A percentile compares a stretch with the other conserved stretches of the same genome.
phyloP scores from a whole-genome alignment of 495 filamentous ascomycete species.

The Viridothelium virens region DNA sequence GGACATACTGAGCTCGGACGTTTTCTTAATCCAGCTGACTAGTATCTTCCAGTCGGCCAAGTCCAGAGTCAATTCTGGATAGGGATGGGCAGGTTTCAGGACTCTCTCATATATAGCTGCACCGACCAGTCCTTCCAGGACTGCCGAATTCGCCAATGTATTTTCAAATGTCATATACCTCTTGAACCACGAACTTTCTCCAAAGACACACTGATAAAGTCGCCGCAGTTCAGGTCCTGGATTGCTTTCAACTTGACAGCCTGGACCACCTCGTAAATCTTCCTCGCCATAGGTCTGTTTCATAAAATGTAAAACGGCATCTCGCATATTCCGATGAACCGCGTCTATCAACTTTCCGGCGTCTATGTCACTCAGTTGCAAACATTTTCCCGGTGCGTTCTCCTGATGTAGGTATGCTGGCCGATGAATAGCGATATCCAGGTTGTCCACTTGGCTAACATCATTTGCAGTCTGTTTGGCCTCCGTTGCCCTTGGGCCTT shows the following conservation, averaged over 20 bases:
- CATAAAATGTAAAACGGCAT: not conserved
- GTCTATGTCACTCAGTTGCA: not conserved
- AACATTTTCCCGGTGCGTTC: not conserved
- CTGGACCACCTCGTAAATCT: not conserved
- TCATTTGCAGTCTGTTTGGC: not conserved
- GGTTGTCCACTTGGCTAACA: no score
- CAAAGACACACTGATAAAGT: not conserved
- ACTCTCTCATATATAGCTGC: not conserved
- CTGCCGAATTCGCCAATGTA: not conserved
- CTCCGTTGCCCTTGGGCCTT: no score
- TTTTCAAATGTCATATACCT: not conserved
- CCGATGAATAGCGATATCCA: not conserved
- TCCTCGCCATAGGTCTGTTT: not conserved
- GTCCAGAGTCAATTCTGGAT: constrained; percentile 3
- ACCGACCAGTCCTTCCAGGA: not conserved
- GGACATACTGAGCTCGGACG: not conserved
- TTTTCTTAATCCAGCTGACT: not conserved
- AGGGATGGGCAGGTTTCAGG: not conserved
- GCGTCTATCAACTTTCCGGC: not conserved
- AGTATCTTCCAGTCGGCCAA: not conserved
- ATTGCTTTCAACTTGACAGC: not conserved
- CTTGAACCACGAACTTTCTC: not conserved
- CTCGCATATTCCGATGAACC: not conserved
- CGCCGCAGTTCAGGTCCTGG: not conserved
- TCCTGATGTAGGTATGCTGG: not conserved